phyloP scores from a whole-genome alignment of 495 filamentous ascomycete genomes.

The Aspergillus campestris region DNA sequence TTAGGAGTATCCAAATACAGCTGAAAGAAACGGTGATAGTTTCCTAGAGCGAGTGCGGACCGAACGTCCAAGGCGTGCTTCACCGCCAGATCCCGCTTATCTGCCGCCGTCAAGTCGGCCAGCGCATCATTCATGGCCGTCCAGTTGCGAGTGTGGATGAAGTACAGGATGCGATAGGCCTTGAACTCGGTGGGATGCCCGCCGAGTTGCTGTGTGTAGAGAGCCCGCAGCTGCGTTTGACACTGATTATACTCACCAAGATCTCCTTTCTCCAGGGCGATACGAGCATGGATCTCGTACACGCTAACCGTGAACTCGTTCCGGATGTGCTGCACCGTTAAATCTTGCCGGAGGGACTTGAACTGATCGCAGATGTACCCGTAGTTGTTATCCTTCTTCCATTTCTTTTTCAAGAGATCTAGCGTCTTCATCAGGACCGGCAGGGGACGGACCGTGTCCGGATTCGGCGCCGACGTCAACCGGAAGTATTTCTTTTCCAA shows the following conservation, averaged over 20 bases:
- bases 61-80: conserved; percentile 89
- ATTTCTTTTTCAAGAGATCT: conserved; percentile 86
- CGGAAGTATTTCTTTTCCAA: conserved; percentile 93
- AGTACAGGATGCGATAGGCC: conserved; percentile 99
- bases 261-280: conserved; percentile 97
- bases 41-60: conserved; percentile 83
- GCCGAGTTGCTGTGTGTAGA: conserved; percentile 78
- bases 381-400: conserved; percentile 90
- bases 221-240: conserved; percentile 87
- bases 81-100: conserved; percentile 75
- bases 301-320: conserved; percentile 91
- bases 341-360: conserved; percentile 95
- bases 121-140: conserved; percentile 96
- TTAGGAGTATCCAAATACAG: conserved; percentile 90
- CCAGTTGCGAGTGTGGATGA: conserved; percentile 97
- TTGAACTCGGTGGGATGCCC: conserved; percentile 94
- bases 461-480: conserved; percentile 79
- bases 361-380: conserved; percentile 98
- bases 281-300: conserved; percentile 96
- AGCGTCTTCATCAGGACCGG: conserved; percentile 71
- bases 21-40: conserved; percentile 95
- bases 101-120: conserved; percentile 94
- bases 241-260: conserved; percentile 99
- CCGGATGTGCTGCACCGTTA: conserved; percentile 95
- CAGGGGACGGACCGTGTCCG: conserved; percentile 81